Evolutionary conservation across 2,329 filamentous ascomycete genomes (phyloP).

Genomic region (Zasmidium cellare): DNA sequence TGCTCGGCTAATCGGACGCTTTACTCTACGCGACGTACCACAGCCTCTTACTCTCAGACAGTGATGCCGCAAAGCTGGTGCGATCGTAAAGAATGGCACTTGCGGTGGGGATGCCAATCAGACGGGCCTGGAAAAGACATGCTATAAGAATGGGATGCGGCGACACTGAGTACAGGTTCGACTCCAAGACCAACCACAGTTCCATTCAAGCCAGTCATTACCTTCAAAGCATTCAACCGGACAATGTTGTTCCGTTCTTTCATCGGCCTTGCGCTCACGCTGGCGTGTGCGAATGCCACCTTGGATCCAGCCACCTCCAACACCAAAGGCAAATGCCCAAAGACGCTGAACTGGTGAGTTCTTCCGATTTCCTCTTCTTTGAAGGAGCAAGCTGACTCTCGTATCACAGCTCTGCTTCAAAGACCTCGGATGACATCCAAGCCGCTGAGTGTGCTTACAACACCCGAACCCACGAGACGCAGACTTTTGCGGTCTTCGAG

Average conservation of each 20-base stretch:
- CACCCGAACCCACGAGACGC: constrained; percentile 37
- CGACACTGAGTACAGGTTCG: not conserved
- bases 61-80: not conserved
- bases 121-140: too few relatives aligned
- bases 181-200: not conserved
- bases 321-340: constrained; percentile 38
- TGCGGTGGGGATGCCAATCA: not conserved
- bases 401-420: constrained; percentile 28
- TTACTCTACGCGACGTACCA: not conserved
- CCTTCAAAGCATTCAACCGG: not conserved
- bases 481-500: constrained; percentile 45
- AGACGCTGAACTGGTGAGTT: constrained; percentile 23
- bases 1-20: not conserved
- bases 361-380: not conserved
- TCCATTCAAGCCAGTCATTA: constrained; percentile 2
- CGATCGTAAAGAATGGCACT: not conserved
- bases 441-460: constrained; percentile 46
- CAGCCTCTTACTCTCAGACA: not conserved
- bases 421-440: constrained; percentile 40
- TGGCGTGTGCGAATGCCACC: constrained; percentile 33
- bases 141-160: not conserved
- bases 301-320: constrained; percentile 40
- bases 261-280: constrained; percentile 18
- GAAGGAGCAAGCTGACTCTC: not conserved
- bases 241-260: constrained; percentile 20